Percentiles rank a stretch among this genome's conserved stretches.
Conservation (phyloP, 192 early-diverging fungal genomes). For the Cladochytrium replicatum region DNA sequence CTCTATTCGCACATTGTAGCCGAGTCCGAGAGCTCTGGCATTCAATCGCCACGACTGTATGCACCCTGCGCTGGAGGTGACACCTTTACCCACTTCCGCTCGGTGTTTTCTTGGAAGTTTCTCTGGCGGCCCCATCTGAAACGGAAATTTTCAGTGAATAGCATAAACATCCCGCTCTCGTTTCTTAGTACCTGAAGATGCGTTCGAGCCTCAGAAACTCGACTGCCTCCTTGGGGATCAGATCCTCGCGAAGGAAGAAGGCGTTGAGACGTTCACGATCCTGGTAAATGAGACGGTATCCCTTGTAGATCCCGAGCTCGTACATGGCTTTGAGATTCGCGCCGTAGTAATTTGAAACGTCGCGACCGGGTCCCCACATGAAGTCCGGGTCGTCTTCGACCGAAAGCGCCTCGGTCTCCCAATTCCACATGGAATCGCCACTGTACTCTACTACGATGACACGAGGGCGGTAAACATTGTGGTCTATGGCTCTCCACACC, state of each 20-base stretch:
- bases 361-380: not conserved
- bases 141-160: too few relatives aligned
- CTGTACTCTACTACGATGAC: not conserved
- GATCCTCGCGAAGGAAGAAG: not conserved
- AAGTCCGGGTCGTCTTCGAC: not conserved
- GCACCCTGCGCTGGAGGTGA: too few relatives aligned
- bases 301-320: not conserved
- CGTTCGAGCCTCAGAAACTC: too few relatives aligned
- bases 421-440: not conserved
- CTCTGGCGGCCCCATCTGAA: too few relatives aligned
- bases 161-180: too few relatives aligned
- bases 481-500: not conserved
- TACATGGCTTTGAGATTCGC: not conserved
- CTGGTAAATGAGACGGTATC: not conserved
- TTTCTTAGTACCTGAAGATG: too few relatives aligned
- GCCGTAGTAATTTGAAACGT: not conserved
- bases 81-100: too few relatives aligned
- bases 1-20: too few relatives aligned
- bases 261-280: not conserved
- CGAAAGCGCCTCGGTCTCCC: not conserved
- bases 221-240: too few relatives aligned
- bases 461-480: not conserved
- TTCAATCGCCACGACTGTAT: too few relatives aligned
- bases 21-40: too few relatives aligned
- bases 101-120: too few relatives aligned